Conservation (phyloP, 2,329 filamentous ascomycete species). For the Neoascochyta sp. region DNA sequence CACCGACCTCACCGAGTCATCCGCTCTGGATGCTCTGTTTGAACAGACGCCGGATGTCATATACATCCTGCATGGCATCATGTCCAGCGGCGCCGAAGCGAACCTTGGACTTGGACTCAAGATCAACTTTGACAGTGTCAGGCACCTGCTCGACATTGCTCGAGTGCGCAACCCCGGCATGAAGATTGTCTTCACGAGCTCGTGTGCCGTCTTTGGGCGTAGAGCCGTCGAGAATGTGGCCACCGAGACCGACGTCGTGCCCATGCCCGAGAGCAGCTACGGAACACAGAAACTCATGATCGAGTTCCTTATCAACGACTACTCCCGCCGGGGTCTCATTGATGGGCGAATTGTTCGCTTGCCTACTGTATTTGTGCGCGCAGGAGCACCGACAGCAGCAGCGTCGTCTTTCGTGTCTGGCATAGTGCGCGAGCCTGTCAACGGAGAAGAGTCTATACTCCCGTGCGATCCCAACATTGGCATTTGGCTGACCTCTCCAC, state of each 20-base stretch:
- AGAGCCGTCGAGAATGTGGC: slow-evolving; percentile 48
- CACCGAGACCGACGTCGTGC: slow-evolving; percentile 45
- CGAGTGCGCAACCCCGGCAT: slow-evolving; percentile 50
- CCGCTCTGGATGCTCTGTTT: slow-evolving; percentile 23
- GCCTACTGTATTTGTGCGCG: slow-evolving; percentile 60
- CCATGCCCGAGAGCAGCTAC: slow-evolving; percentile 61
- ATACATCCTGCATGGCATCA: slow-evolving; percentile 65
- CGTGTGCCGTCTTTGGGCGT: slow-evolving; percentile 61
- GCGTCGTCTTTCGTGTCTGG: slow-evolving; percentile 63
- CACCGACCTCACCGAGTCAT: slow-evolving; percentile 50
- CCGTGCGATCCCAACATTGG: slow-evolving; percentile 52
- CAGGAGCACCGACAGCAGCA: slow-evolving; percentile 57
- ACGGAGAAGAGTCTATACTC: slow-evolving; percentile 50
- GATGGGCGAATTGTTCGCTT: slow-evolving; percentile 58
- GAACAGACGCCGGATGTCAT: slow-evolving; percentile 30
- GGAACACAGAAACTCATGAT: slow-evolving; percentile 62
- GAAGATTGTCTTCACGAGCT: slow-evolving; percentile 59
- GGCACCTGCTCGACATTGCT: slow-evolving; percentile 53
- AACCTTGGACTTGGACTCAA: slow-evolving; percentile 57
- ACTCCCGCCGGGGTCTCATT: slow-evolving; percentile 57
- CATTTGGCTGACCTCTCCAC: slow-evolving; percentile 57
- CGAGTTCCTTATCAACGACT: slow-evolving; percentile 61
- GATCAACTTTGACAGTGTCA: slow-evolving; percentile 60
- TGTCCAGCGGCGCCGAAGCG: slow-evolving; percentile 61
- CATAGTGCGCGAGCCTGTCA: slow-evolving; percentile 62